Conservation (phyloP, 306 rosid species). For the Prunus mongolica region DNA sequence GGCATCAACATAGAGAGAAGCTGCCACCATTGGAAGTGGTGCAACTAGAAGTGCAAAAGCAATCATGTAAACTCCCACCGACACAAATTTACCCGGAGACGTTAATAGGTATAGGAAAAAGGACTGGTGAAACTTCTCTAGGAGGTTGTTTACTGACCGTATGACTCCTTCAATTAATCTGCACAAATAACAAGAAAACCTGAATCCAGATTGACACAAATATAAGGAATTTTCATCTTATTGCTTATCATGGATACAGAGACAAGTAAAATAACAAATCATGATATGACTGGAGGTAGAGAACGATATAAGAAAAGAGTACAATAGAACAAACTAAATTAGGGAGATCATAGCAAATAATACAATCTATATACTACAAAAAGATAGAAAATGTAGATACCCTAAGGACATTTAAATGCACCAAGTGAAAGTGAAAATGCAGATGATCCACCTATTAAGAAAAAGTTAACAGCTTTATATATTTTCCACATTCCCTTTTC, state of each 20-base stretch:
- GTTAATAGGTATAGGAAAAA: slow-evolving; percentile 82
- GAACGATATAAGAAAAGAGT: not conserved
- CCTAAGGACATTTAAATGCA: not conserved
- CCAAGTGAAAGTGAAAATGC: not conserved
- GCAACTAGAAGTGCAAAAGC: slow-evolving; percentile 83
- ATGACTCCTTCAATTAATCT: slow-evolving; percentile 92
- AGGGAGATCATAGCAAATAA: not conserved
- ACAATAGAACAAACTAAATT: not conserved
- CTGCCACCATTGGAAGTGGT: slow-evolving; percentile 86
- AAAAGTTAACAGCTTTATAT: not conserved
- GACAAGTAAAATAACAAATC: not conserved
- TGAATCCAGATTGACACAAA: slow-evolving; percentile 17
- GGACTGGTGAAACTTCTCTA: slow-evolving; percentile 95
- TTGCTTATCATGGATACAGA: not conserved
- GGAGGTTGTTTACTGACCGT: slow-evolving; percentile 90
- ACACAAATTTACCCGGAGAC: slow-evolving; percentile 83
- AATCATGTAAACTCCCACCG: slow-evolving; percentile 95
- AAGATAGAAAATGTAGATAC: not conserved
- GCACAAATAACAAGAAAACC: slow-evolving; percentile 31
- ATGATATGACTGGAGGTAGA: not conserved
- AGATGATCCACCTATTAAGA: not conserved
- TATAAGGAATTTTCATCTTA: not conserved
- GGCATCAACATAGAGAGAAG: slow-evolving; percentile 61
- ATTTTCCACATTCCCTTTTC: not conserved
- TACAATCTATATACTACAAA: not conserved